phyloP scores from a whole-genome alignment of 352 stramenopile species.

The Pythium grandisporangium region DNA sequence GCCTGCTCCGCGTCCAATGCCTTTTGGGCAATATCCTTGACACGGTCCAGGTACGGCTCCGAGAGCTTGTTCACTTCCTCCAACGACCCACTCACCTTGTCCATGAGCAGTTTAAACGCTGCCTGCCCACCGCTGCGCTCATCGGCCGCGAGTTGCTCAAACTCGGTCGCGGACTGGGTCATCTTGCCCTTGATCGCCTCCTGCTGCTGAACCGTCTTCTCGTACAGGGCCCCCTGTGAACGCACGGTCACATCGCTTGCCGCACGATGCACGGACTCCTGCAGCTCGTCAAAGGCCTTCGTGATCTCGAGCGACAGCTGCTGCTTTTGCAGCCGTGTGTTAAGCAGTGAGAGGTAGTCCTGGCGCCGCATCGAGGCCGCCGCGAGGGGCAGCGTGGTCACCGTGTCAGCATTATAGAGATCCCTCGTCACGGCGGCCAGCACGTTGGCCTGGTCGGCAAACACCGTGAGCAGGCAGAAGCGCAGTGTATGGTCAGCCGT shows the following conservation, averaged over 20 bases:
- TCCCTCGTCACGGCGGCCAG: not conserved
- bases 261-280: conserved; percentile 1
- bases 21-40: conserved; percentile 1
- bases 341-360: conserved; percentile 1
- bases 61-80: not conserved
- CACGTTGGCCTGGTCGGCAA: conserved; percentile 2
- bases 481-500: conserved; percentile 1
- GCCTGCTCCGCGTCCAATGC: not conserved
- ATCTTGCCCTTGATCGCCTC: conserved; percentile 2
- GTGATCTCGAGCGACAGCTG: conserved; percentile 1
- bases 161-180: not conserved
- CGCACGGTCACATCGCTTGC: conserved; percentile 1
- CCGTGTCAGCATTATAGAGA: not conserved
- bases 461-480: conserved; percentile 4
- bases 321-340: conserved; percentile 2
- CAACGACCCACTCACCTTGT: not conserved
- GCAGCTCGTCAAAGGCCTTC: conserved; percentile 1
- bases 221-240: not conserved
- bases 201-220: conserved; percentile 1
- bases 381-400: conserved; percentile 1
- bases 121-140: not conserved
- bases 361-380: conserved; percentile 1
- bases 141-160: not conserved
- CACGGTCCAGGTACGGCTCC: not conserved
- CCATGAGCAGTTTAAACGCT: not conserved